These are phyloP conservation scores for Alisma plantagoaquatica DNA, from an alignment of 106 monocot species.

Conservation along the genomic window DNA sequence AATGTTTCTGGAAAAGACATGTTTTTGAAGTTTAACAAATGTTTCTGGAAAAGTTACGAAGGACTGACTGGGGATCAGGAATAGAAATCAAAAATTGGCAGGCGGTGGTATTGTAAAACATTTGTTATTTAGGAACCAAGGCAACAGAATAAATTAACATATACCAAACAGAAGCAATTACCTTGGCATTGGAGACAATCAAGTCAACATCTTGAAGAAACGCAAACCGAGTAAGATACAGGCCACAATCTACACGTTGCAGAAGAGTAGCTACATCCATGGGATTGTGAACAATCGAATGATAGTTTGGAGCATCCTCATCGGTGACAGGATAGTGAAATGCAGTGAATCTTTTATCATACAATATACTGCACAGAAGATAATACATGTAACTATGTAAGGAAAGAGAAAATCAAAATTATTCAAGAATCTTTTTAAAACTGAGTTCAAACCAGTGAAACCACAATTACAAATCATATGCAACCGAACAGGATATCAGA, in stretches of 20 bases:
- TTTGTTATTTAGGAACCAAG: no score
- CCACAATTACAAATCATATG: no score
- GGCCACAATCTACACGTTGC: conserved; percentile 83
- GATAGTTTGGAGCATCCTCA: conserved; percentile 92
- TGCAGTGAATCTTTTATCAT: conserved; percentile 76
- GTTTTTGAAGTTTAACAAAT: no score
- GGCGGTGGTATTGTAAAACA: no score
- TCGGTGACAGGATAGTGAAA: conserved; percentile 91
- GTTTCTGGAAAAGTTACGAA: no score
- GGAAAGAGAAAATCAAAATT: background rate
- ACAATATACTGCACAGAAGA: conserved; percentile 52
- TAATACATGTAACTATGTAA: conserved; percentile 1
- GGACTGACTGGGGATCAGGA: no score
- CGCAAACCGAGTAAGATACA: conserved; percentile 48
- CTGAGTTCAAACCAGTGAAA: no score
- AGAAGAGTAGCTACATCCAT: conserved; percentile 95
- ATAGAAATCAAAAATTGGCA: no score
- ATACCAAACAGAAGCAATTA: no score
- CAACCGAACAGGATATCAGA: no score
- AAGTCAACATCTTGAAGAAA: conserved; percentile 84
- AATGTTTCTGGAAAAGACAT: no score
- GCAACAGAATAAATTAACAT: no score
- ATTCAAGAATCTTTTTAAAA: background rate
- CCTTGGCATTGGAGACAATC: conserved; percentile 95
- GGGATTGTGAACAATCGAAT: conserved; percentile 77